Evolutionary conservation across 2,329 filamentous ascomycete genomes (phyloP).

Genomic region (Scytalidium sp.): DNA sequence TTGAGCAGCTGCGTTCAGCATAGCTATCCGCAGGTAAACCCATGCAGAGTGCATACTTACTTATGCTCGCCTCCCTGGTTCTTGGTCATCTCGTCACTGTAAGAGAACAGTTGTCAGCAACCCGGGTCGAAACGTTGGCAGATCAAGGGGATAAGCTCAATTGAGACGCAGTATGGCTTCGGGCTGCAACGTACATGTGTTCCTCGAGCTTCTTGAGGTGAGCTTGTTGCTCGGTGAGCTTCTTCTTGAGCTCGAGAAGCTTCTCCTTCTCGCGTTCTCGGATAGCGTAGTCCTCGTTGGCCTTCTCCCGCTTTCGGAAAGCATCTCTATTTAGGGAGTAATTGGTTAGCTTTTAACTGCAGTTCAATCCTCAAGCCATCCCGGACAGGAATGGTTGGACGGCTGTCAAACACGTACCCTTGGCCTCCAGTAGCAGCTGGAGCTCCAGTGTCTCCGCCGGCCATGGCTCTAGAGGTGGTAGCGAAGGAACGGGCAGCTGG

Average conservation of each 20-base stretch:
- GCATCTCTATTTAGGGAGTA: slow-evolving; percentile 61
- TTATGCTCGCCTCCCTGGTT: slow-evolving; percentile 46
- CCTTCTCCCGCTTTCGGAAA: slow-evolving; percentile 89
- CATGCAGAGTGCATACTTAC: slow-evolving; percentile 19
- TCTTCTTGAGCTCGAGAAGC: slow-evolving; percentile 72
- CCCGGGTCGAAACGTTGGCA: neutral
- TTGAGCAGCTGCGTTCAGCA: slow-evolving; percentile 17
- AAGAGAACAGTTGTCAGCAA: slow-evolving; percentile 11
- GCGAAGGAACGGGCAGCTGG: slow-evolving; percentile 38
- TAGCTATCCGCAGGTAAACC: slow-evolving; percentile 7
- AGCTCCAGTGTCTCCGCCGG: slow-evolving; percentile 56
- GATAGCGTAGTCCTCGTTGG: slow-evolving; percentile 82
- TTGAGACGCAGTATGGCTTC: neutral
- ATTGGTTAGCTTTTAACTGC: slow-evolving; percentile 12
- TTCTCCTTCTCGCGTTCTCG: slow-evolving; percentile 86
- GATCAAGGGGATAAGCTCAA: slow-evolving; percentile 9
- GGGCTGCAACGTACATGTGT: slow-evolving; percentile 67
- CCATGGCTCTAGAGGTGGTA: slow-evolving; percentile 45
- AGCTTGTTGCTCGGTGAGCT: slow-evolving; percentile 72
- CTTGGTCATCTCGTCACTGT: slow-evolving; percentile 74
- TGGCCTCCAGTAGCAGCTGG: slow-evolving; percentile 13
- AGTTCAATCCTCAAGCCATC: slow-evolving; percentile 6
- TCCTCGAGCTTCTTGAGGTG: slow-evolving; percentile 83
- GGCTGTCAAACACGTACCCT: slow-evolving; percentile 14
- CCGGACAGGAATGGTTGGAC: neutral